phyloP scores from a whole-genome alignment of 176 grass and related monocot species.

The Triticum urartu region DNA sequence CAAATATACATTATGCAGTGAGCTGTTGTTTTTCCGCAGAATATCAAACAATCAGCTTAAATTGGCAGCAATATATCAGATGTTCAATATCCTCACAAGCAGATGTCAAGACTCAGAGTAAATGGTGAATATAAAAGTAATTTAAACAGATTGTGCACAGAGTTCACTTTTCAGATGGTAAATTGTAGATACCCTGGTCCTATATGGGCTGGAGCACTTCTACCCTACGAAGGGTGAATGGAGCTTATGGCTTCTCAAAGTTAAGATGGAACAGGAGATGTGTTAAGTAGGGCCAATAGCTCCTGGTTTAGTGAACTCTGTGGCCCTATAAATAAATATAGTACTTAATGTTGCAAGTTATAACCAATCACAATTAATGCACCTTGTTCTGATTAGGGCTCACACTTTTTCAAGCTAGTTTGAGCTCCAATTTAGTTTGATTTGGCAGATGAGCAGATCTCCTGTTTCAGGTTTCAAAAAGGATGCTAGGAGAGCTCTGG shows the following conservation, averaged over 20 bases:
- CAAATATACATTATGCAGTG: background rate
- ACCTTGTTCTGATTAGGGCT: background rate
- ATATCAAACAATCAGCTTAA: background rate
- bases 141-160: background rate
- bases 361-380: background rate
- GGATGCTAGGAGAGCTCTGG: background rate
- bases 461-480: background rate
- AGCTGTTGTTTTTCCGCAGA: background rate
- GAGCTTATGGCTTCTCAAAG: slow-evolving; percentile 5
- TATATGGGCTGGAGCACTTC: background rate
- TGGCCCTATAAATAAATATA: background rate
- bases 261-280: background rate
- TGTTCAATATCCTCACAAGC: slow-evolving; percentile 6
- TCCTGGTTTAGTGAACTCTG: background rate
- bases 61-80: background rate
- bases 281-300: background rate
- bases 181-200: background rate
- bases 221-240: background rate
- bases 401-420: background rate
- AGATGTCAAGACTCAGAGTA: background rate
- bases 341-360: background rate
- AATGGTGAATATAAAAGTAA: background rate
- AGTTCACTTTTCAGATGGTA: slow-evolving; percentile 10
- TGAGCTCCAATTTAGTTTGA: background rate
- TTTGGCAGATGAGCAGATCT: background rate